These are phyloP conservation scores for Ceratocystiopsis brevicomis DNA, from an alignment of 2,329 filamentous ascomycete genomes.

Conservation along the genomic window DNA sequence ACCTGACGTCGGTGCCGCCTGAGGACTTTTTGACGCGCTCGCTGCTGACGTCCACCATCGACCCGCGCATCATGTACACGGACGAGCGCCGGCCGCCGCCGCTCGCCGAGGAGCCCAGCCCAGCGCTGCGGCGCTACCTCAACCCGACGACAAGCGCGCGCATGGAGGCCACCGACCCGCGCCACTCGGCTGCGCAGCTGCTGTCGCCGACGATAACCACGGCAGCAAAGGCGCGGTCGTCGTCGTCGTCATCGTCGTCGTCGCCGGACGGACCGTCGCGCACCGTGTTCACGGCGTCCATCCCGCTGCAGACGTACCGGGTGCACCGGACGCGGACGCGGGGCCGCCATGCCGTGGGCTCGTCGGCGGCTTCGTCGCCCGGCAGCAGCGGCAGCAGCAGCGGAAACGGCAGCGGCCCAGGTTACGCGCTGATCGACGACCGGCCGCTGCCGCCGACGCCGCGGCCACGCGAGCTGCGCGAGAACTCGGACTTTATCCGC, in stretches of 20 bases:
- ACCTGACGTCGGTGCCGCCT: slow-evolving; percentile 42
- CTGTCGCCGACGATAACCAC: slow-evolving; percentile 2
- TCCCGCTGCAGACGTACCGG: slow-evolving; percentile 56
- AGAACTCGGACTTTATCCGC: slow-evolving; percentile 52
- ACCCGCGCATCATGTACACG: slow-evolving; percentile 45
- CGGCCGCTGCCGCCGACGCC: slow-evolving; percentile 19
- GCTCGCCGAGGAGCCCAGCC: slow-evolving; percentile 44
- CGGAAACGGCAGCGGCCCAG: too few relatives aligned
- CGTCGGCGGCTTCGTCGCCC: background rate
- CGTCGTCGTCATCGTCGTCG: slow-evolving; percentile 1
- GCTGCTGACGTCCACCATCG: slow-evolving; percentile 38
- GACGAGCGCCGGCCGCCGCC: slow-evolving; percentile 47
- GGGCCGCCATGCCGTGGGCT: background rate
- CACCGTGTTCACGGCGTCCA: slow-evolving; percentile 38
- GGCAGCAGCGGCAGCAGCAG: background rate
- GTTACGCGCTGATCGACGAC: slow-evolving; percentile 1
- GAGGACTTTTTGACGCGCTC: slow-evolving; percentile 50
- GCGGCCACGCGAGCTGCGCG: slow-evolving; percentile 48
- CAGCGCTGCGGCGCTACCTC: slow-evolving; percentile 46
- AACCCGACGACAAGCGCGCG: slow-evolving; percentile 39
- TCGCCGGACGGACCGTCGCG: slow-evolving; percentile 10
- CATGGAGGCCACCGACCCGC: slow-evolving; percentile 18
- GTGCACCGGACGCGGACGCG: slow-evolving; percentile 22
- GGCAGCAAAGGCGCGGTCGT: background rate
- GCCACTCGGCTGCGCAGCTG: slow-evolving; percentile 5